Conservation (phyloP, 83 land plant genomes). For the Picea abies region DNA sequence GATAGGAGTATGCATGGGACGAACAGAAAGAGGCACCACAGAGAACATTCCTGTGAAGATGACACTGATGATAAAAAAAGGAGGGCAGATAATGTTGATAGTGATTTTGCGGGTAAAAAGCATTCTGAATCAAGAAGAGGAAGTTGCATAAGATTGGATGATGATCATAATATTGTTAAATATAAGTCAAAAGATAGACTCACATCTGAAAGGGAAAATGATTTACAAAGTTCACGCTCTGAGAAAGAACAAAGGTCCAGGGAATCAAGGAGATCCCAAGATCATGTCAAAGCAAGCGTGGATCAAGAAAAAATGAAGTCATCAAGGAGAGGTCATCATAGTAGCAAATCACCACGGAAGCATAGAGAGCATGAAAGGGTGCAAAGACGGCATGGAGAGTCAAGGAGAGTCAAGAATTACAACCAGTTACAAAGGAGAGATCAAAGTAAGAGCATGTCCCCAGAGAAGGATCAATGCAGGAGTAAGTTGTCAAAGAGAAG, state of each 20-base stretch:
- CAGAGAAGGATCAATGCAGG: neutral
- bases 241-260: slow-evolving; percentile 1
- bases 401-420: neutral
- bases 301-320: slow-evolving; percentile 7
- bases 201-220: neutral
- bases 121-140: neutral
- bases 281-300: neutral
- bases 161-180: neutral
- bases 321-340: neutral
- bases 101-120: neutral
- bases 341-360: neutral
- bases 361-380: neutral
- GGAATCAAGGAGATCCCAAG: neutral
- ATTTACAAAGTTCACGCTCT: neutral
- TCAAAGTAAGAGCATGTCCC: neutral
- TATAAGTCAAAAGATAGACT: neutral
- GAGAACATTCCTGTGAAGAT: neutral
- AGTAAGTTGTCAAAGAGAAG: neutral
- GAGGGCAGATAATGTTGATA: neutral
- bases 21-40: neutral
- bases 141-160: neutral
- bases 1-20: neutral
- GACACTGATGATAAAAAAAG: slow-evolving; percentile 1
- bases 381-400: neutral
- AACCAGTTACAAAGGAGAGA: neutral